Conservation (phyloP, 345 rosid species). For the Heritiera fomes region DNA sequence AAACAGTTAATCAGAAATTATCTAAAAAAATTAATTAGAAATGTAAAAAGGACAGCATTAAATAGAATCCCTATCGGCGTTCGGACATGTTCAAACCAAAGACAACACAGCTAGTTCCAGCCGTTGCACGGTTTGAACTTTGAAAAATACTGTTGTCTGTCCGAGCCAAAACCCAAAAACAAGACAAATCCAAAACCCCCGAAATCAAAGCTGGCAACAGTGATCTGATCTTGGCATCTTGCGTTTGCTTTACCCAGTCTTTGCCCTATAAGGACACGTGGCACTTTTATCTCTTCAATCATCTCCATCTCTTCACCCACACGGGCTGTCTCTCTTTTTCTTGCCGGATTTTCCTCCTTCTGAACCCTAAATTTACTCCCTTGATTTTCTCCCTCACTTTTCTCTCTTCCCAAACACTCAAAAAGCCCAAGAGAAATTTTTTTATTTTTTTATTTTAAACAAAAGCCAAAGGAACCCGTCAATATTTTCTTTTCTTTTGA, state of each 20-base stretch:
- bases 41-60: background rate
- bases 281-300: background rate
- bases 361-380: slow-evolving; percentile 11
- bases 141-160: background rate
- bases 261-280: slow-evolving; percentile 19
- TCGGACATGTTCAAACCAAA: background rate
- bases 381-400: slow-evolving; percentile 6
- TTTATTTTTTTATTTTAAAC: background rate
- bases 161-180: background rate
- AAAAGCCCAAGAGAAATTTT: background rate
- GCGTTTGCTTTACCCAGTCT: background rate
- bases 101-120: background rate
- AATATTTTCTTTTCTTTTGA: slow-evolving; percentile 1
- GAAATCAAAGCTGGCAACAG: background rate
- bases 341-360: slow-evolving; percentile 42
- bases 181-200: background rate
- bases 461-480: slow-evolving; percentile 15
- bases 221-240: background rate
- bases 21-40: too few relatives aligned
- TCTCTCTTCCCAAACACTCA: background rate
- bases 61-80: background rate
- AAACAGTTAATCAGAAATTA: background rate
- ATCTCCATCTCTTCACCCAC: background rate
- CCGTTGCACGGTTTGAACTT: background rate
- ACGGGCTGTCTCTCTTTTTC: slow-evolving; percentile 26